Evolutionary conservation across 345 rosid species (phyloP).

Genomic region (Aethionema arabicum): DNA sequence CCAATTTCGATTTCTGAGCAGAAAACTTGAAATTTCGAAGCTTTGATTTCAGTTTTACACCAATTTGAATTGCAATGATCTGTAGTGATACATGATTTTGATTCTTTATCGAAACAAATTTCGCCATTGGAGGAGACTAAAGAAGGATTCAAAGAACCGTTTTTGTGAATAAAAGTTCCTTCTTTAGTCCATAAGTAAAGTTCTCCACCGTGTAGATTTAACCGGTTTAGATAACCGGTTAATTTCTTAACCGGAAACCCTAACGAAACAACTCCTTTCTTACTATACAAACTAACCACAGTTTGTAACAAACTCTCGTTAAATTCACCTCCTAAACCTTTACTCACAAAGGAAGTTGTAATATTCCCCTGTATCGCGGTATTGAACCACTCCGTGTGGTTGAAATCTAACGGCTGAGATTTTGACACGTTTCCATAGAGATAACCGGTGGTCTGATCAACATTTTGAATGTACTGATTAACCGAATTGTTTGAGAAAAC

Average conservation of each 20-base stretch:
- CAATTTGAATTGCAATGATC: constrained; percentile 15
- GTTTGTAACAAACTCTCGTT: constrained; percentile 20
- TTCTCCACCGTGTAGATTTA: constrained; percentile 24
- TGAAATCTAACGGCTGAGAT: constrained; percentile 23
- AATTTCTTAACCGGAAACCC: constrained; percentile 28
- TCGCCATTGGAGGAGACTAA: constrained; percentile 25
- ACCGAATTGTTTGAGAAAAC: constrained; percentile 26
- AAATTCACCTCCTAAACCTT: constrained; percentile 17
- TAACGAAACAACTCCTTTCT: constrained; percentile 31
- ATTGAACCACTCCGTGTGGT: constrained; percentile 23
- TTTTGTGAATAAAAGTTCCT: constrained; percentile 4
- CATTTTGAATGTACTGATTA: constrained; percentile 34
- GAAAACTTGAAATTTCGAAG: constrained; percentile 25
- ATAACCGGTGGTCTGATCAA: constrained; percentile 30
- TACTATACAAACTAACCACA: constrained; percentile 21
- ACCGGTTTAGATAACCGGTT: constrained; percentile 6
- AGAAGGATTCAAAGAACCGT: constrained; percentile 24
- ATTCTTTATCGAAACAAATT: constrained; percentile 21
- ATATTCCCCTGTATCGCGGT: neutral
- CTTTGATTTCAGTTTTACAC: constrained; percentile 14
- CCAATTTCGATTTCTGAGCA: constrained; percentile 32
- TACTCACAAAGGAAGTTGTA: constrained; percentile 20
- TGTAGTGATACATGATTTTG: constrained; percentile 8
- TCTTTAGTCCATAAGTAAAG: constrained; percentile 32
- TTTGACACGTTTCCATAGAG: constrained; percentile 7